A percentile compares a stretch with the other conserved stretches of the same genome.
These are phyloP conservation scores for Paraphoma chrysanthemicola DNA, from an alignment of 2,329 filamentous ascomycete genomes.

Conservation along the genomic window DNA sequence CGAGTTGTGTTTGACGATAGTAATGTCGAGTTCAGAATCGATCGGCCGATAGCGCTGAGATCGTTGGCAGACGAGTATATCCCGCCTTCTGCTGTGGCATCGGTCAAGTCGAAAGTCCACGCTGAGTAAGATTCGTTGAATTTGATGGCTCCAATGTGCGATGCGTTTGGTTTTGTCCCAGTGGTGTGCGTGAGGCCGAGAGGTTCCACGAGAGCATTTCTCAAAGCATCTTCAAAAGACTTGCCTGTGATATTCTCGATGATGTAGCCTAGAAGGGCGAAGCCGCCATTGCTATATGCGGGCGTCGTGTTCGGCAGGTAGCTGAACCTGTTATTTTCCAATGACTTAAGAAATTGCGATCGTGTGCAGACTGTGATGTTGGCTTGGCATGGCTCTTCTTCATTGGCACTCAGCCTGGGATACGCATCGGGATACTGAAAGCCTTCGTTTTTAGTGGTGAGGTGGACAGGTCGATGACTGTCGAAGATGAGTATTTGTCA, in stretches of 20 bases:
- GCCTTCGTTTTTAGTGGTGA: too few species aligned
- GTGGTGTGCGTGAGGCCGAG: constrained; percentile 38
- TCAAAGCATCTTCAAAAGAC: constrained; percentile 43
- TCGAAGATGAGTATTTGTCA: too few species aligned
- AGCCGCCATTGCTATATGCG: constrained; percentile 48
- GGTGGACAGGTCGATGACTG: too few species aligned
- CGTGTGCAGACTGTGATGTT: neutral
- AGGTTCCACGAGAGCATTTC: constrained; percentile 47
- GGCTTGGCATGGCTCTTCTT: too few species aligned
- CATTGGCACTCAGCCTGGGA: too few species aligned
- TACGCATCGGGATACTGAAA: too few species aligned
- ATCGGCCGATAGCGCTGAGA: constrained; percentile 45
- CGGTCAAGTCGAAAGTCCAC: neutral
- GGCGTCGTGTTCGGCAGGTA: constrained; percentile 41
- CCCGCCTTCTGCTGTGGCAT: constrained; percentile 21
- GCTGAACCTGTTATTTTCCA: constrained; percentile 41
- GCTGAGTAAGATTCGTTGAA: neutral
- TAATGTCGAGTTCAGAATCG: constrained; percentile 49
- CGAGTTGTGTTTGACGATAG: constrained; percentile 44
- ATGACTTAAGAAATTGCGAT: constrained; percentile 46
- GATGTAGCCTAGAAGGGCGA: constrained; percentile 47
- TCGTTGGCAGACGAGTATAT: constrained; percentile 47
- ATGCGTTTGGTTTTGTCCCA: too few species aligned
- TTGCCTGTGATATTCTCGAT: constrained; percentile 50
- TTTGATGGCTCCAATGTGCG: too few species aligned